Conservation (phyloP, 1,284 basidiomycete genomes). For the Leucoagaricus sp. region DNA sequence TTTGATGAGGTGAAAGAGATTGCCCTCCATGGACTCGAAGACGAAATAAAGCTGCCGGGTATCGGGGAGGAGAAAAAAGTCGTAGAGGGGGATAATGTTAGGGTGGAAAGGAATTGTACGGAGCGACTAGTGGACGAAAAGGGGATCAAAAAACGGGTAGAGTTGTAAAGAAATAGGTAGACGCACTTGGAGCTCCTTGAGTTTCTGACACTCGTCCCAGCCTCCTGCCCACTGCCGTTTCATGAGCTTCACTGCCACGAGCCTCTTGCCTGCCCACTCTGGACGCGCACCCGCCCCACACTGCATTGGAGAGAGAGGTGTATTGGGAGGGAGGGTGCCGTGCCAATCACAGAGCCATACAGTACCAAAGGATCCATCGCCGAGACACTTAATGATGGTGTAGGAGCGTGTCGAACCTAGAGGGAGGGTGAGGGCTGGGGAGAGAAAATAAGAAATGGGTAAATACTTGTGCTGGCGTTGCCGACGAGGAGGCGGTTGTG, state of each 20-base stretch:
- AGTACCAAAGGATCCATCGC: conserved; percentile 96
- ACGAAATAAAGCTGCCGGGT: conserved; percentile 98
- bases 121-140: conserved; percentile 65
- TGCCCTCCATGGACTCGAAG: conserved; percentile 99
- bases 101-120: conserved; percentile 93
- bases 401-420: conserved; percentile 60
- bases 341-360: conserved; percentile 99
- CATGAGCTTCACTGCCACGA: conserved; percentile 99
- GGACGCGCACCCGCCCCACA: conserved; percentile 86
- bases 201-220: conserved; percentile 94
- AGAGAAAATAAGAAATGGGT: conserved; percentile 13
- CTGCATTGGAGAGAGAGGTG: conserved; percentile 88
- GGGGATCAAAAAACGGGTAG: conserved; percentile 18
- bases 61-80: conserved; percentile 94
- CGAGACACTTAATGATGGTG: conserved; percentile 84
- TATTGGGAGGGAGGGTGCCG: conserved; percentile 88
- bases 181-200: conserved; percentile 95
- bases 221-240: conserved; percentile 96
- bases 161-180: conserved; percentile 18
- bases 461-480: conserved; percentile 66
- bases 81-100: conserved; percentile 98
- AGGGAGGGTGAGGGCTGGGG: conserved; percentile 19
- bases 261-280: conserved; percentile 92
- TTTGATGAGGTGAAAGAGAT: conserved; percentile 99
- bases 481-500: conserved; percentile 70